Base-by-base conservation (phyloP, 345 rosid genomes). In the Pugionium dolabratum region DNA sequence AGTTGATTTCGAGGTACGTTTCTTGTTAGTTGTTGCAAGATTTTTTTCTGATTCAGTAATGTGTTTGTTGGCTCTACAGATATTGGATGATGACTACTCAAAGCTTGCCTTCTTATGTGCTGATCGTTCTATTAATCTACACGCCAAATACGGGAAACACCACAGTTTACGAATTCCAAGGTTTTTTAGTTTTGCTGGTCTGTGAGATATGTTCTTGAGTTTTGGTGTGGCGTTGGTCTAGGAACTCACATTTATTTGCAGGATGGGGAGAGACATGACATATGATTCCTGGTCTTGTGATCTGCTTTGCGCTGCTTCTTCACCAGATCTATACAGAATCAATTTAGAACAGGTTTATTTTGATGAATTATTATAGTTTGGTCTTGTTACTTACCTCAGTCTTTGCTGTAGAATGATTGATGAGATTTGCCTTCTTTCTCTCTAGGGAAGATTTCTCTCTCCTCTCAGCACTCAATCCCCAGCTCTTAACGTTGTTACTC, bases 271-370 rank as follows among this genome's bases (percentile, higher is more conserved):
- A 75, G 90, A 90, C 66, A 86, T 88, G 71, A 58, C 84, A 9
- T 90, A 90, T 78, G 93, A 90, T 77, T 60, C 65, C 78, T 88
- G 97, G 96, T 84, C 99, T 29, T 94, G 96, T 81, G 99, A 94
- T 85, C 81, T 94, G 77, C 83, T 94, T 59, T 94, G 99, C 67
- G 97, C 97, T 75, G 97, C 97, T 56, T 90, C 96, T n/a, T 90
- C 97, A 42, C 86, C 99, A 57, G 96, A 90, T 74, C 47, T 90
- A n/a, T 94, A 88, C 75, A 76, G 99, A 68, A 86, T 94, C 67
- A 94, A 94, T 79, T 79, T 94, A 71, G 96, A 94, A 56, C 92
- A 94, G 97, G 99, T 90, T 52, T 1, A 3, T 43, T 47, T 57
- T 33, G 9, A 11, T 56, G 48, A 28, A 4, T 43, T 35, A 1